Conservation (phyloP, 208 protist species). For the Tritrichomonas foetus region DNA sequence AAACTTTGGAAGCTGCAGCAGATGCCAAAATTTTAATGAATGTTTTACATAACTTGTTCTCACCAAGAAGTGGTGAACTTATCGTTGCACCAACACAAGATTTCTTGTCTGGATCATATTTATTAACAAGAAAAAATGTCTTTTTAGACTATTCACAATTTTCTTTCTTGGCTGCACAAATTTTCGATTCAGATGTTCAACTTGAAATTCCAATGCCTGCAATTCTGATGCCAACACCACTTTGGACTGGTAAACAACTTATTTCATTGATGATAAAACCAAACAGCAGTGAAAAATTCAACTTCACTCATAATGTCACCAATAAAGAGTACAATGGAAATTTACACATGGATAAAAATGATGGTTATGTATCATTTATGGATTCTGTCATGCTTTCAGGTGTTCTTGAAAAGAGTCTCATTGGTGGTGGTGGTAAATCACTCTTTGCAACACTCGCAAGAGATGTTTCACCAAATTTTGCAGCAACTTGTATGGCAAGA, state of each 20-base stretch:
- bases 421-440: constrained; percentile 70
- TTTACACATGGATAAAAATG: not conserved
- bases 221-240: constrained; percentile 85
- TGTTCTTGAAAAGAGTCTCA: constrained; percentile 86
- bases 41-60: constrained; percentile 90
- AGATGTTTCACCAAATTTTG: constrained; percentile 45
- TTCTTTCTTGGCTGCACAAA: constrained; percentile 33
- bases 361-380: constrained; percentile 74
- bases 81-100: constrained; percentile 92
- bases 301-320: not conserved
- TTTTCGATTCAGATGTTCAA: constrained; percentile 46
- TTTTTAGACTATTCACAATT: constrained; percentile 81
- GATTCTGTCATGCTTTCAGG: constrained; percentile 81
- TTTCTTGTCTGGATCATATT: constrained; percentile 90
- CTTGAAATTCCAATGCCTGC: constrained; percentile 86
- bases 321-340: constrained; percentile 11
- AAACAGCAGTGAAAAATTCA: not conserved
- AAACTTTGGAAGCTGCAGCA: constrained; percentile 94
- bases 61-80: constrained; percentile 90
- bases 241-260: constrained; percentile 98
- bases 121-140: constrained; percentile 83
- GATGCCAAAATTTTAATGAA: constrained; percentile 91
- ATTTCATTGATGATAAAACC: constrained; percentile 78
- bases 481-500: constrained; percentile 54
- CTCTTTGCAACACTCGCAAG: constrained; percentile 55